A percentile compares a stretch with the other conserved stretches of the same genome.
Conservation (phyloP, 2,329 filamentous ascomycete genomes). For the Aspergillus vadensis region DNA sequence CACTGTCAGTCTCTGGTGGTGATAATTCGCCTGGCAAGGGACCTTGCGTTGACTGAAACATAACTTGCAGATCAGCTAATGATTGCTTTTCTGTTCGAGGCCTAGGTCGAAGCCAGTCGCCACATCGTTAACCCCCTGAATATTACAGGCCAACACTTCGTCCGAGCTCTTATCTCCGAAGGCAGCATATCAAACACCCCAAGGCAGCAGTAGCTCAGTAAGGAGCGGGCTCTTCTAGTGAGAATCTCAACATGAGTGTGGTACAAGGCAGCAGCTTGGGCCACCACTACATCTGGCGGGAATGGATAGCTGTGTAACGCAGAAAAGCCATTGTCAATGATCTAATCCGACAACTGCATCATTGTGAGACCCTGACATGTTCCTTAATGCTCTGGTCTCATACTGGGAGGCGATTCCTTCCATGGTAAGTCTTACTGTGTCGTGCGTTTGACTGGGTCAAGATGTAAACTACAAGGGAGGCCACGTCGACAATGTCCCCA, state of each 20-base stretch:
- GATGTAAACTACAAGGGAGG: background rate
- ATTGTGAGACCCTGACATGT: background rate
- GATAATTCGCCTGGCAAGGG: background rate
- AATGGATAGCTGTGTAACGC: constrained; percentile 9
- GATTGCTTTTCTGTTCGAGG: background rate
- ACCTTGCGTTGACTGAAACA: background rate
- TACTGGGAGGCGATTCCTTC: background rate
- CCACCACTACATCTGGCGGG: constrained; percentile 6
- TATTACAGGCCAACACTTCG: background rate
- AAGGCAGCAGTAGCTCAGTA: background rate
- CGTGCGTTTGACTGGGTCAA: background rate
- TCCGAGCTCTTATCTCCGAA: background rate
- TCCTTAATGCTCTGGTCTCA: no score
- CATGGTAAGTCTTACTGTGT: background rate
- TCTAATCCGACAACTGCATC: background rate
- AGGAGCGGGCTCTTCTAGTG: background rate
- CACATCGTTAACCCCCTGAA: background rate
- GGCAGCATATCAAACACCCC: background rate
- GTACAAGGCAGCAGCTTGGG: constrained; percentile 7
- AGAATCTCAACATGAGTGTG: background rate
- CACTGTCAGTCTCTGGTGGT: background rate
- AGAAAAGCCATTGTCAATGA: background rate
- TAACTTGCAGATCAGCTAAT: background rate
- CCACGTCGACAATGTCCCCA: background rate
- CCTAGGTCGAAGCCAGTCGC: background rate